Evolutionary conservation across 2,329 filamentous ascomycete species (phyloP).

Genomic region (Cercospora janseana): DNA sequence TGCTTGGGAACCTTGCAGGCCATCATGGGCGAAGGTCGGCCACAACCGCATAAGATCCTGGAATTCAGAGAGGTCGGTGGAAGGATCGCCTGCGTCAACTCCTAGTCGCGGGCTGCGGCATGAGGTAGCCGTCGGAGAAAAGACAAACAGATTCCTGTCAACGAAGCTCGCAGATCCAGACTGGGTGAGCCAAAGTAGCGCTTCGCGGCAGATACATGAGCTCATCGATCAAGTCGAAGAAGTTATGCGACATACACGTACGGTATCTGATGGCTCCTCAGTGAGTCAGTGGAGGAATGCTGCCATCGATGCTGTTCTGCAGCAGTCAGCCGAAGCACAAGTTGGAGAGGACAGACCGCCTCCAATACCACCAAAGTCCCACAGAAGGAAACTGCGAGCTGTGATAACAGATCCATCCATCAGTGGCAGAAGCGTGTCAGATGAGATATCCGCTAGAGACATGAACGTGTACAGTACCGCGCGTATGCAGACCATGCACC

Average conservation of each 20-base stretch:
- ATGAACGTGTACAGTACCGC: neutral
- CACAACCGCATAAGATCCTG: constrained; percentile 11
- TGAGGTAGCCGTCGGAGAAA: no score
- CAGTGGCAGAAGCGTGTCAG: neutral
- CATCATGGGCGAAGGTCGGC: constrained; percentile 10
- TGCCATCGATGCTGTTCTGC: constrained; percentile 13
- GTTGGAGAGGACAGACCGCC: neutral
- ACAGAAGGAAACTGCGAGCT: constrained; percentile 5
- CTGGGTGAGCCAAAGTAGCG: no score
- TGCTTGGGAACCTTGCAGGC: neutral
- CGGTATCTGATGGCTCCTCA: neutral
- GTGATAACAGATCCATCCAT: neutral
- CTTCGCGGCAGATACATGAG: constrained; percentile 1
- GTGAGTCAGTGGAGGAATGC: constrained; percentile 11
- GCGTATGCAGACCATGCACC: neutral
- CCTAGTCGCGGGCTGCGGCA: no score
- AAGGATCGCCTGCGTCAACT: no score
- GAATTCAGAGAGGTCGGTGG: no score
- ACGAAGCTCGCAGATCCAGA: neutral
- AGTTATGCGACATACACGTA: neutral
- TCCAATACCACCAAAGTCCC: neutral
- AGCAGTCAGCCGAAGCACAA: constrained; percentile 7
- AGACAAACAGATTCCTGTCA: neutral
- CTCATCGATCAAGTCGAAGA: neutral
- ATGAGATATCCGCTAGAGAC: neutral